Evolutionary conservation across 768 basidiomycete species (phyloP).

Genomic region (Leucosporidium yakuticum): DNA sequence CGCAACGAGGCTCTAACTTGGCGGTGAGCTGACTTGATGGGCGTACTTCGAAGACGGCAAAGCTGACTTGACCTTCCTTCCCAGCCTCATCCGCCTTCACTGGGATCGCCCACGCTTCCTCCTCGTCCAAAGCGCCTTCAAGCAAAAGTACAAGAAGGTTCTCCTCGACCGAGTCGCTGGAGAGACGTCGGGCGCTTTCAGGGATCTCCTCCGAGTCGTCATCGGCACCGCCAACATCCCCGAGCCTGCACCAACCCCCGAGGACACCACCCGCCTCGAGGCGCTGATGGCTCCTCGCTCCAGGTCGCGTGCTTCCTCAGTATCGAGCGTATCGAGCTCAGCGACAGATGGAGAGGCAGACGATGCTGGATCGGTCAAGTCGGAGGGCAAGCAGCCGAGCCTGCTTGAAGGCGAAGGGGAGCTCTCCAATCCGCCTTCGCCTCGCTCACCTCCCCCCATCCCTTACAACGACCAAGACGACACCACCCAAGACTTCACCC

Average conservation of each 20-base stretch:
- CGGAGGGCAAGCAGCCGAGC: neutral
- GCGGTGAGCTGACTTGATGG: slow-evolving; percentile 10
- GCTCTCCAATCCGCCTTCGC: slow-evolving; percentile 29
- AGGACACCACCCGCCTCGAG: slow-evolving; percentile 17
- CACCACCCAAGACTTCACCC: neutral
- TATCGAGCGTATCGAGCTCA: neutral
- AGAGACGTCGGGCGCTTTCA: neutral
- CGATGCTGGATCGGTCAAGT: neutral
- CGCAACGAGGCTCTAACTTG: slow-evolving; percentile 14
- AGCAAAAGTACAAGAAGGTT: slow-evolving; percentile 12
- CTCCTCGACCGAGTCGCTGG: slow-evolving; percentile 4
- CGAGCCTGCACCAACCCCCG: slow-evolving; percentile 2
- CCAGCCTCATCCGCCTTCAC: slow-evolving; percentile 19
- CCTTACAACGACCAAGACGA: neutral
- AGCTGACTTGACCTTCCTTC: neutral
- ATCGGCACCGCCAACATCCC: slow-evolving; percentile 10
- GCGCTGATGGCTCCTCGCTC: neutral
- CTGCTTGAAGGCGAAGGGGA: slow-evolving; percentile 26
- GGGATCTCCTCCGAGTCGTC: slow-evolving; percentile 4
- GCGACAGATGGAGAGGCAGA: neutral
- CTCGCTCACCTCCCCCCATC: slow-evolving; percentile 10
- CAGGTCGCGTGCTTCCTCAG: neutral
- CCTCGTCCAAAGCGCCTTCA: slow-evolving; percentile 14
- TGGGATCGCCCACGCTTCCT: slow-evolving; percentile 27
- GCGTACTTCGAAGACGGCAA: no score